Percentiles rank a stretch among this genome's conserved stretches.
Conservation (phyloP, 768 basidiomycete genomes). For the Gymnopilus junonius region DNA sequence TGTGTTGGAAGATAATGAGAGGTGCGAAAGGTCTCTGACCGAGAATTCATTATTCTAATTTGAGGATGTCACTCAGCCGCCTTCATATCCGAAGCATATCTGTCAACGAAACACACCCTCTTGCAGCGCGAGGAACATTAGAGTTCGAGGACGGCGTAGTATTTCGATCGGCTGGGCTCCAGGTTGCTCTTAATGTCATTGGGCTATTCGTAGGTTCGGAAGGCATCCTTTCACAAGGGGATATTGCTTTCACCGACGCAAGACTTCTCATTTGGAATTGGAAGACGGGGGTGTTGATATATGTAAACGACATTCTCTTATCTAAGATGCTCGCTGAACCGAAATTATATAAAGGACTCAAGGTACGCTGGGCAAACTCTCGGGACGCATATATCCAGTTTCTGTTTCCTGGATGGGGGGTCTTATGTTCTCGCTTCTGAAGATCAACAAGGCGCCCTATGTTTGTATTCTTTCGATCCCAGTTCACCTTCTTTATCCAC, state of each 20-base stretch:
- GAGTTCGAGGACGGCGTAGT: no score
- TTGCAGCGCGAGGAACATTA: no score
- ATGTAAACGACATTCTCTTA: neutral
- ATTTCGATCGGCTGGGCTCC: no score
- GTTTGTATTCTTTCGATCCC: neutral
- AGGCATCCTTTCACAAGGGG: conserved; percentile 2
- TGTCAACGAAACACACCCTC: no score
- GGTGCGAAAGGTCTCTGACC: no score
- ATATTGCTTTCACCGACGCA: neutral
- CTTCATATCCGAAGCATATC: no score
- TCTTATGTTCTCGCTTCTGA: neutral
- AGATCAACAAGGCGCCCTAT: neutral
- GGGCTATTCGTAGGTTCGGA: no score
- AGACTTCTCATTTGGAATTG: conserved; percentile 14
- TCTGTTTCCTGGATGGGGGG: neutral
- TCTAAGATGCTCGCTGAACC: neutral
- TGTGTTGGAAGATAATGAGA: no score
- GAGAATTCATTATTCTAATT: no score
- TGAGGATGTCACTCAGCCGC: no score
- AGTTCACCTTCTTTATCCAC: neutral
- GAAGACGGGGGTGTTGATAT: conserved; percentile 4
- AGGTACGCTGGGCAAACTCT: neutral
- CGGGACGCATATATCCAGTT: neutral
- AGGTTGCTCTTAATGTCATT: conserved; percentile 5
- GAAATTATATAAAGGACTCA: neutral